Percentiles rank a stretch among this genome's conserved stretches.
These are phyloP conservation scores for Exidia glandulosa DNA, from an alignment of 768 basidiomycete genomes.

Conservation along the genomic window DNA sequence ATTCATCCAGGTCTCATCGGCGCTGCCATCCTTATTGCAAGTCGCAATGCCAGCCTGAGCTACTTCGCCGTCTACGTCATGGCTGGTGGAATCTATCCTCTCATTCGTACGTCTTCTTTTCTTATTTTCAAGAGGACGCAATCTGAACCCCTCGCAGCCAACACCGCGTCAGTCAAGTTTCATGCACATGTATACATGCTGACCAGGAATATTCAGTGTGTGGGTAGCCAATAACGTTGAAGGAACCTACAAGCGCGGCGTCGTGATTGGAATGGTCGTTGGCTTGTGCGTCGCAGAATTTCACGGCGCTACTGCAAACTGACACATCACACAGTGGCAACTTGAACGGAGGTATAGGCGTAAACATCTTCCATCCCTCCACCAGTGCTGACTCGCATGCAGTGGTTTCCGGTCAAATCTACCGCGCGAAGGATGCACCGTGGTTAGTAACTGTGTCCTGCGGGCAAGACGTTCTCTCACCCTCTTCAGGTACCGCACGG, in stretches of 20 bases:
- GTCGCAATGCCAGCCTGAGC: slow-evolving; percentile 50
- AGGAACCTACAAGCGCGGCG: slow-evolving; percentile 66
- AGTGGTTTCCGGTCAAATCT: slow-evolving; percentile 23
- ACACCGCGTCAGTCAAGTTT: slow-evolving; percentile 40
- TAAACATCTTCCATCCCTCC: slow-evolving; percentile 47
- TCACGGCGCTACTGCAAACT: slow-evolving; percentile 1
- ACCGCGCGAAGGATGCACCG: slow-evolving; percentile 53
- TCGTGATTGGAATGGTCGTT: slow-evolving; percentile 59
- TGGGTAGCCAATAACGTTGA: slow-evolving; percentile 70
- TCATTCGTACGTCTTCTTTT: slow-evolving; percentile 23
- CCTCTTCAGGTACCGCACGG: not conserved
- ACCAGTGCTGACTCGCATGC: not conserved
- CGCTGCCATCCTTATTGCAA: slow-evolving; percentile 54
- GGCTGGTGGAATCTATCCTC: slow-evolving; percentile 64
- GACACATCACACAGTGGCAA: slow-evolving; percentile 32
- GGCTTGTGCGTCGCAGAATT: slow-evolving; percentile 34
- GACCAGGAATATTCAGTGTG: slow-evolving; percentile 28
- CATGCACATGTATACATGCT: slow-evolving; percentile 2
- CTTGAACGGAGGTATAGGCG: slow-evolving; percentile 64
- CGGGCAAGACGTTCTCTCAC: not conserved
- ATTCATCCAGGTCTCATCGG: not conserved
- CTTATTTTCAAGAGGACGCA: not conserved
- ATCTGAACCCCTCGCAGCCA: slow-evolving; percentile 22
- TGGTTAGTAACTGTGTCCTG: slow-evolving; percentile 28
- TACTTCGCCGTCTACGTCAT: slow-evolving; percentile 58